Evolutionary conservation across 2,329 filamentous ascomycete genomes (phyloP), one percentile per base, ranked within the genome.

Genomic region (Fusarium chlamydosporum): DNA sequence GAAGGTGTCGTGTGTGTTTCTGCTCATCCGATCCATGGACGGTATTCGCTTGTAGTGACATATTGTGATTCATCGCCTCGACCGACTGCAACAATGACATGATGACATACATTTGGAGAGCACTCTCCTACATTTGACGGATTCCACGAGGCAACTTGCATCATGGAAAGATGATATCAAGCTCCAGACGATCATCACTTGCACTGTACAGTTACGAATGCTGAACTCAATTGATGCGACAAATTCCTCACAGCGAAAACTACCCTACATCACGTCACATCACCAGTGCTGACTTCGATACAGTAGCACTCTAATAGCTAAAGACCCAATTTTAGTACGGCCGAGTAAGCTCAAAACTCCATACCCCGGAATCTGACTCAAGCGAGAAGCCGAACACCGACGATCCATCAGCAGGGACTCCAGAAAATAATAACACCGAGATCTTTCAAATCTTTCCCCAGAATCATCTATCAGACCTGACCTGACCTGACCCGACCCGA

Each of bases 221-320:
- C 6, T 15, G 31, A 29, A 29, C 29, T 10, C 15, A 3, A 27
- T 41, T 34, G 38, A 46, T 43, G 29, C 41, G 8, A 61, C 23
- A 27, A 20, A 10, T 41, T 10, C 3, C 4, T 38, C n/a, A 2
- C 18, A 27, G 7, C 31, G 3, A 2, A 29, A 59, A 23, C 23
- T 65, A 65, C 61, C 61, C 61, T 65, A 50, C 2, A 65, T 48
- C 54, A 65, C 61, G 59, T 59, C 64, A 50, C 2, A 65, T 48
- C 54, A 35, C n/a, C 15, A 42, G 23, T n/a, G 23, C 23, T 23
- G 23, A 23, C 23, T 23, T 23, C 23, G 4, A 23, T 23, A 23
- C 4, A 23, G 5, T 5, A n/a, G 23, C 23, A 23, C 23, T 23
- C 23, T n/a, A n/a, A n/a, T n/a, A n/a, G n/a, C 27, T 29, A 23